Evolutionary conservation across 2,329 filamentous ascomycete genomes (phyloP).

Genomic region (Exophiala sideris): DNA sequence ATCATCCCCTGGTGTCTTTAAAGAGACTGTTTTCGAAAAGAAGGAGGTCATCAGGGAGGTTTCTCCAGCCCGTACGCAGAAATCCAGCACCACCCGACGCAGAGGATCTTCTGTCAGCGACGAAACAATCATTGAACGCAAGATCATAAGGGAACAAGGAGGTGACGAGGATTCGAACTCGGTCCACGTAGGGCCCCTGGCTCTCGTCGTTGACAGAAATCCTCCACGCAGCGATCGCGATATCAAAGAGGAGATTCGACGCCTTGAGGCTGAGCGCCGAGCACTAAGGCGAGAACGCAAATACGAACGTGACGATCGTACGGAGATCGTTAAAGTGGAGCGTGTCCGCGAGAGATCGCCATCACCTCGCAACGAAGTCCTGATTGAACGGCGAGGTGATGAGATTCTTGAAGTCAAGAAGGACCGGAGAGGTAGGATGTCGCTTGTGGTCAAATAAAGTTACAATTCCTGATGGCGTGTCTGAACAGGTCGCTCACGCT

Average conservation of each 20-base stretch:
- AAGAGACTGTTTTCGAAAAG: constrained; percentile 27
- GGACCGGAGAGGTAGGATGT: constrained; percentile 93
- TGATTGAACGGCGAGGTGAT: constrained; percentile 40
- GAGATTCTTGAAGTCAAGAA: constrained; percentile 67
- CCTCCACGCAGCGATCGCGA: constrained; percentile 56
- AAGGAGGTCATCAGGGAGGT: constrained; percentile 23
- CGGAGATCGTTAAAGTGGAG: constrained; percentile 24
- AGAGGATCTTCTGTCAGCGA: constrained; percentile 35
- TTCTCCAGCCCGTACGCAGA: constrained; percentile 25
- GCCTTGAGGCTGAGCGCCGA: constrained; percentile 64
- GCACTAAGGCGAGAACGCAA: constrained; percentile 57
- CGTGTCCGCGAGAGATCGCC: constrained; percentile 28
- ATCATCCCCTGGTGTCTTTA: constrained; percentile 24
- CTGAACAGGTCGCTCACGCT: constrained; percentile 22
- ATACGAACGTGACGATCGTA: constrained; percentile 38
- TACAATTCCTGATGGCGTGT: constrained; percentile 14
- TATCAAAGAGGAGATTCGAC: constrained; percentile 68
- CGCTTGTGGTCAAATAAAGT: constrained; percentile 30
- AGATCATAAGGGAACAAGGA: constrained; percentile 33
- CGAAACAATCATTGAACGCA: constrained; percentile 35
- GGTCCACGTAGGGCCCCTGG: constrained; percentile 44
- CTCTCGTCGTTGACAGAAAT: constrained; percentile 50
- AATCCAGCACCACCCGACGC: constrained; percentile 30
- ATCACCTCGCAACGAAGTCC: constrained; percentile 30
- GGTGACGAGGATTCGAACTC: constrained; percentile 46